phyloP scores from a whole-genome alignment of 805 yeast species.

The Kuraishia floccosa region DNA sequence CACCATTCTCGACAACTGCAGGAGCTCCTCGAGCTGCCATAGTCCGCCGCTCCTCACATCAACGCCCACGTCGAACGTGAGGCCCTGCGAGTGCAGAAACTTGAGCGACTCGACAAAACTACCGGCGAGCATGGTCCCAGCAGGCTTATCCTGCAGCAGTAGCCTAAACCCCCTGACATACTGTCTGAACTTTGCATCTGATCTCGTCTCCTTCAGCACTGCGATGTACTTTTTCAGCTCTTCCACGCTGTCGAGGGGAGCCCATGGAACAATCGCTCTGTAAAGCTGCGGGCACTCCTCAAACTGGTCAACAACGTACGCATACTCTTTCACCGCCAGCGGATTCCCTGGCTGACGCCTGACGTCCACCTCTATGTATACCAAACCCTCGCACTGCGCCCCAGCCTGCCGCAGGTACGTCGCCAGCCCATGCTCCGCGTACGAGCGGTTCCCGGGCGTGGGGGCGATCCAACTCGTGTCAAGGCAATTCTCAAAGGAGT shows the following conservation, averaged over 20 bases:
- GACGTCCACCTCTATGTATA: constrained; percentile 24
- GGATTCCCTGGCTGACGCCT: constrained; percentile 9
- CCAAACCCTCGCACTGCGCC: constrained; percentile 14
- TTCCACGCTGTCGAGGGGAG: constrained; percentile 25
- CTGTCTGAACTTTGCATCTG: constrained; percentile 4
- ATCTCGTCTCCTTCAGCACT: constrained; percentile 6
- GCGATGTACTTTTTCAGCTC: constrained; percentile 9
- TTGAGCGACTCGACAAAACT: constrained; percentile 20
- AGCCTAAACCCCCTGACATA: constrained; percentile 28
- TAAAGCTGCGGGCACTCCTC: constrained; percentile 7
- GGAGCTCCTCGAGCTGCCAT: constrained; percentile 28
- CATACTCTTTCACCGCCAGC: constrained; percentile 16
- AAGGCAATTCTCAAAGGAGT: too few species aligned
- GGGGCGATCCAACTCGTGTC: too few species aligned
- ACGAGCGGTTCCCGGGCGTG: too few species aligned
- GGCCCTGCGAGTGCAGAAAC: constrained; percentile 18
- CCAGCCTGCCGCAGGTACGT: constrained; percentile 12
- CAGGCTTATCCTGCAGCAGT: constrained; percentile 30
- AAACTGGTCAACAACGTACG: constrained; percentile 11
- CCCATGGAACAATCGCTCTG: constrained; percentile 28
- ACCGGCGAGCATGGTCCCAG: constrained; percentile 17
- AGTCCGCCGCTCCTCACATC: constrained; percentile 24
- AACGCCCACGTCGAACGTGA: constrained; percentile 30
- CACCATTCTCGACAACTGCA: constrained; percentile 15
- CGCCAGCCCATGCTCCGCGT: constrained; percentile 13